phyloP scores from a whole-genome alignment of 2,329 filamentous ascomycete species.

The Plectosphaerella sp. region DNA sequence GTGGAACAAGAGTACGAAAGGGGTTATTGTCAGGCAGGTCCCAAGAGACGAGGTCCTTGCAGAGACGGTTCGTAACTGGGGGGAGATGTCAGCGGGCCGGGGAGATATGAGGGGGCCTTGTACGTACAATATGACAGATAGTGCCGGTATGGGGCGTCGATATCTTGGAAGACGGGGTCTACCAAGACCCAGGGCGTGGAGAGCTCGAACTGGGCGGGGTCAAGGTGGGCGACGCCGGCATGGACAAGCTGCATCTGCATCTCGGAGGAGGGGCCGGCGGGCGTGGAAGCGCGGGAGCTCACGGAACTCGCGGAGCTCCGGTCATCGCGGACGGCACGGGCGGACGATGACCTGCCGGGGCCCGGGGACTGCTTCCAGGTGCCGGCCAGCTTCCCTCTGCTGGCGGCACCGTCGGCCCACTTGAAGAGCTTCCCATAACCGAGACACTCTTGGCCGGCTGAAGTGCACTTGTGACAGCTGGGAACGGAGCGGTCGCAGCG shows the following conservation, averaged over 20 bases:
- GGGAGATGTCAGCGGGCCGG: conserved; percentile 30
- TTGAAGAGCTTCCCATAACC: conserved; percentile 49
- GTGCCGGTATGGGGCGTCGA: conserved; percentile 40
- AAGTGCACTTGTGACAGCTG: conserved; percentile 46
- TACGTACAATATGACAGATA: conserved; percentile 36
- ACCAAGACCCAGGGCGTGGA: conserved; percentile 33
- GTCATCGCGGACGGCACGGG: background rate
- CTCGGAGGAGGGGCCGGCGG: conserved; percentile 5
- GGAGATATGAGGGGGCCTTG: conserved; percentile 3
- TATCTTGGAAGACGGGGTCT: conserved; percentile 45
- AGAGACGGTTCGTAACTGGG: conserved; percentile 46
- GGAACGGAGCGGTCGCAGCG: conserved; percentile 48
- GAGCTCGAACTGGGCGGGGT: conserved; percentile 13
- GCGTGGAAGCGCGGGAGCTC: background rate
- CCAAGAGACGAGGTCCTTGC: conserved; percentile 45
- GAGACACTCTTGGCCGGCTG: conserved; percentile 44
- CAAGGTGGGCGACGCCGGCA: conserved; percentile 7
- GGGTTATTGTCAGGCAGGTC: conserved; percentile 40
- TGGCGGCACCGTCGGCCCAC: conserved; percentile 45
- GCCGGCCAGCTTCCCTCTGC: conserved; percentile 35
- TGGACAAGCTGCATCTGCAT: conserved; percentile 24
- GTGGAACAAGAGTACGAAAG: conserved; percentile 38
- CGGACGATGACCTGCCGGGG: background rate
- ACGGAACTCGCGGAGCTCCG: no score
- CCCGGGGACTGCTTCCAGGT: conserved; percentile 3